phyloP scores from a whole-genome alignment of 768 basidiomycete species.

The Daedaleopsis sinensis region DNA sequence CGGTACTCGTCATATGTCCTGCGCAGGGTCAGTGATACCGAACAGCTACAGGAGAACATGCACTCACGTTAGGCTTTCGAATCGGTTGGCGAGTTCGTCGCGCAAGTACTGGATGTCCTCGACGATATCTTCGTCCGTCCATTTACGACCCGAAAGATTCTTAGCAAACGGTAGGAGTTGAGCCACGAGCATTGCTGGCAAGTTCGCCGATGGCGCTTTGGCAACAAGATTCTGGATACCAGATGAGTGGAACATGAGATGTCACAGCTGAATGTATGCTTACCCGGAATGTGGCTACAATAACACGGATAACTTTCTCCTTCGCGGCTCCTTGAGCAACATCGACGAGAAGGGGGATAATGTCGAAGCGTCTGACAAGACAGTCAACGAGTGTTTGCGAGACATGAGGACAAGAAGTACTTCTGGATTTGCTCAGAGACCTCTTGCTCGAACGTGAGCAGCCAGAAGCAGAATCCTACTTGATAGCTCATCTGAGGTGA shows the following conservation, averaged over 20 bases:
- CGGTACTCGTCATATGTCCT: conserved; percentile 97
- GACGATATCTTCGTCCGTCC: conserved; percentile 92
- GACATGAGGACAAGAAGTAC: conserved; percentile 44
- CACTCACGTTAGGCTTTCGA: conserved; percentile 88
- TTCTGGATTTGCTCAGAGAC: conserved; percentile 87
- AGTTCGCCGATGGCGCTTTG: conserved; percentile 85
- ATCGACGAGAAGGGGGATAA: conserved; percentile 82
- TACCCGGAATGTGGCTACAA: conserved; percentile 90
- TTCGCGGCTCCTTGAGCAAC: conserved; percentile 91
- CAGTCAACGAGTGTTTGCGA: neutral
- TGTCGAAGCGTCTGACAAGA: conserved; percentile 74
- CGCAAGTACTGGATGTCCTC: conserved; percentile 90
- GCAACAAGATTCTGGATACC: conserved; percentile 77
- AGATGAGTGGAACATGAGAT: neutral
- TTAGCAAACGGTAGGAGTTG: conserved; percentile 86
- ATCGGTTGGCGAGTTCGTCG: conserved; percentile 82
- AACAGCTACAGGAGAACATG: neutral
- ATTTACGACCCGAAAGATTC: conserved; percentile 83
- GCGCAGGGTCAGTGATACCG: neutral
- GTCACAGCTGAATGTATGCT: conserved; percentile 11
- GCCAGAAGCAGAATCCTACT: conserved; percentile 90
- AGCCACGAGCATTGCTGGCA: conserved; percentile 90
- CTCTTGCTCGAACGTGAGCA: conserved; percentile 87
- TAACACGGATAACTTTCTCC: conserved; percentile 94
- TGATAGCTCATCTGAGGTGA: conserved; percentile 96